These are phyloP conservation scores for Cyberlindnera suaveolens DNA, from an alignment of 805 yeast genomes.

Conservation along the genomic window DNA sequence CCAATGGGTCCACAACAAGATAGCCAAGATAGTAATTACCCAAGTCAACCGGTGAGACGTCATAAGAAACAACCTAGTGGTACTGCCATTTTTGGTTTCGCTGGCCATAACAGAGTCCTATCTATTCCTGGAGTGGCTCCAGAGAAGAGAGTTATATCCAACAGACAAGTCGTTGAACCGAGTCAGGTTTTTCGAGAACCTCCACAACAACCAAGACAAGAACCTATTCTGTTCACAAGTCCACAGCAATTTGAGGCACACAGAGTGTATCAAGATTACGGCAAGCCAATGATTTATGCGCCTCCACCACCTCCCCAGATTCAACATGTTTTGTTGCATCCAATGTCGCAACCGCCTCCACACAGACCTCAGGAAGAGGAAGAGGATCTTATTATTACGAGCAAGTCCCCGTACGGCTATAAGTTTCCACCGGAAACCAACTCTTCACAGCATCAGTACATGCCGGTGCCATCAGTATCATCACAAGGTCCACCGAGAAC, in stretches of 20 bases:
- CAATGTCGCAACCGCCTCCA: neutral
- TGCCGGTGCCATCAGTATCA: neutral
- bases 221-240: constrained; percentile 16
- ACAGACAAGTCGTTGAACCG: constrained; percentile 15
- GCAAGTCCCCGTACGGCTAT: constrained; percentile 40
- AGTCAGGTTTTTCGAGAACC: constrained; percentile 14
- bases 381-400: constrained; percentile 45
- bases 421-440: constrained; percentile 44
- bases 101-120: constrained; percentile 55
- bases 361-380: constrained; percentile 3
- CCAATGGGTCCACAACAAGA: constrained; percentile 32
- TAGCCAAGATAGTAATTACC: neutral
- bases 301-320: neutral
- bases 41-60: constrained; percentile 13
- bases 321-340: constrained; percentile 1
- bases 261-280: neutral
- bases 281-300: neutral
- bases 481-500: constrained; percentile 12
- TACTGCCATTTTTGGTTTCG: constrained; percentile 73
- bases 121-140: constrained; percentile 44
- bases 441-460: neutral
- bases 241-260: constrained; percentile 14
- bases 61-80: constrained; percentile 69
- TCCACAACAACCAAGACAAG: constrained; percentile 9
- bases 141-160: neutral